phyloP scores from a whole-genome alignment of 2,329 filamentous ascomycete species.

The Metarhizium anisopliae region DNA sequence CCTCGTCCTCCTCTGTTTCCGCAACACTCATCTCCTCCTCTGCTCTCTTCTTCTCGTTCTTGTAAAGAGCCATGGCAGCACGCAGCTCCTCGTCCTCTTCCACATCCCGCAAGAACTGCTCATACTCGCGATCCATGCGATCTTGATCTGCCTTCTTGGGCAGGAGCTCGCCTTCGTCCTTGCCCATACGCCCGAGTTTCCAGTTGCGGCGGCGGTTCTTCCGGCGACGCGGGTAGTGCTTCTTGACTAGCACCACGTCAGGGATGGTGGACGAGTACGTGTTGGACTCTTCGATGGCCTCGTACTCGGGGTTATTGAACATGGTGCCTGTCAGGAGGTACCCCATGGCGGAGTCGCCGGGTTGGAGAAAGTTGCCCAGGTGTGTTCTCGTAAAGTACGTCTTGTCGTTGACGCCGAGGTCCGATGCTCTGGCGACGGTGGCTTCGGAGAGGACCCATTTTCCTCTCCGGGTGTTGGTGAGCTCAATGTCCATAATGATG shows the following conservation, averaged over 20 bases:
- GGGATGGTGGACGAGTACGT: conserved; percentile 73
- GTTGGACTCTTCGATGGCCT: conserved; percentile 70
- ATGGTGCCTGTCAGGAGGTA: conserved; percentile 84
- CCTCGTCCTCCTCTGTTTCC: conserved; percentile 48
- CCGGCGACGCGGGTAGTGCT: conserved; percentile 80
- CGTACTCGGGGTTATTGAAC: conserved; percentile 83
- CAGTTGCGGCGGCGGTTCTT: conserved; percentile 78
- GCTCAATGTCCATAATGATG: conserved; percentile 89
- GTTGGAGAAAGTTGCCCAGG: conserved; percentile 73
- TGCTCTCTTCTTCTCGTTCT: conserved; percentile 47
- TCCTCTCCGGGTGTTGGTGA: conserved; percentile 63
- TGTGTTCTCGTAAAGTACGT: conserved; percentile 90
- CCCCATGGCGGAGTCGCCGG: conserved; percentile 90
- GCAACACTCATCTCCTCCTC: conserved; percentile 60
- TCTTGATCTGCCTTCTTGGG: conserved; percentile 84
- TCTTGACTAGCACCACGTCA: conserved; percentile 94
- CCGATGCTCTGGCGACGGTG: conserved; percentile 77
- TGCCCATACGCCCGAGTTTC: conserved; percentile 88
- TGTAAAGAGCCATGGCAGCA: conserved; percentile 79
- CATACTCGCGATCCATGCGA: conserved; percentile 85
- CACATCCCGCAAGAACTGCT: conserved; percentile 93
- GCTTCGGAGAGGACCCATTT: conserved; percentile 80
- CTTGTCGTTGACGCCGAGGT: conserved; percentile 76
- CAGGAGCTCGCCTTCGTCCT: conserved; percentile 79
- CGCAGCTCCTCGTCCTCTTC: conserved; percentile 90